Percentiles rank a stretch among this genome's conserved stretches.
Conservation (phyloP, 148 eudicot species). For the Silene latifolia region DNA sequence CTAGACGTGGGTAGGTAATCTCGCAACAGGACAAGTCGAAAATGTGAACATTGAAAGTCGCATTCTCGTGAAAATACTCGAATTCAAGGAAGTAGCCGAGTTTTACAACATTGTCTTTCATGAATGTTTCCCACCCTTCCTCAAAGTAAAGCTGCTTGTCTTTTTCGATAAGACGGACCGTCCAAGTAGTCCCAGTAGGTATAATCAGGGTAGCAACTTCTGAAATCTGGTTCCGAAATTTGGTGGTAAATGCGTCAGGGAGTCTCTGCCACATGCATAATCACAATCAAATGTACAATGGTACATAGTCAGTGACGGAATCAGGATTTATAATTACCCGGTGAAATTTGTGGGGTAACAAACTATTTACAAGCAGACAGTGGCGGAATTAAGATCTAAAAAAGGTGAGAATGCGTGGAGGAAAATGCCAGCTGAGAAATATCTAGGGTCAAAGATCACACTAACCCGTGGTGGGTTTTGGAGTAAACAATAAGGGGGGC, state of each 20-base stretch:
- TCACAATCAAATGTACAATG: neutral
- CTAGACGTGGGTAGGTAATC: conserved; percentile 11
- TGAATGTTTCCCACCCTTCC: conserved; percentile 21
- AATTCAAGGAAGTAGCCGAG: conserved; percentile 22
- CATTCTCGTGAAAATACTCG: neutral
- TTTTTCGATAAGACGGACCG: neutral
- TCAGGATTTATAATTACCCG: too few relatives aligned
- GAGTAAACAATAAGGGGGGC: too few relatives aligned
- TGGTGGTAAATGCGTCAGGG: conserved; percentile 11
- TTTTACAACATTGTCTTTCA: conserved; percentile 10
- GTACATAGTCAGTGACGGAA: too few relatives aligned
- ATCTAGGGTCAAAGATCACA: too few relatives aligned
- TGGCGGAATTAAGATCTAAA: too few relatives aligned
- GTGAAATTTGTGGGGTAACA: too few relatives aligned
- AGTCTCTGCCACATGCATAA: conserved; percentile 12
- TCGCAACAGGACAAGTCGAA: conserved; percentile 23
- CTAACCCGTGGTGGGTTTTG: too few relatives aligned
- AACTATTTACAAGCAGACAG: too few relatives aligned
- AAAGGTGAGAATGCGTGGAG: too few relatives aligned
- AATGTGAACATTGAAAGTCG: conserved; percentile 15
- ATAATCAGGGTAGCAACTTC: conserved; percentile 10
- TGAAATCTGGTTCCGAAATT: neutral
- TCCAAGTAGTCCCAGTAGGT: conserved; percentile 16
- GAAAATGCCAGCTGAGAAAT: too few relatives aligned
- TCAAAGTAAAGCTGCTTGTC: conserved; percentile 19